Conservation (phyloP, 1,284 basidiomycete genomes). For the Anthracocystis panici-leucophaei region DNA sequence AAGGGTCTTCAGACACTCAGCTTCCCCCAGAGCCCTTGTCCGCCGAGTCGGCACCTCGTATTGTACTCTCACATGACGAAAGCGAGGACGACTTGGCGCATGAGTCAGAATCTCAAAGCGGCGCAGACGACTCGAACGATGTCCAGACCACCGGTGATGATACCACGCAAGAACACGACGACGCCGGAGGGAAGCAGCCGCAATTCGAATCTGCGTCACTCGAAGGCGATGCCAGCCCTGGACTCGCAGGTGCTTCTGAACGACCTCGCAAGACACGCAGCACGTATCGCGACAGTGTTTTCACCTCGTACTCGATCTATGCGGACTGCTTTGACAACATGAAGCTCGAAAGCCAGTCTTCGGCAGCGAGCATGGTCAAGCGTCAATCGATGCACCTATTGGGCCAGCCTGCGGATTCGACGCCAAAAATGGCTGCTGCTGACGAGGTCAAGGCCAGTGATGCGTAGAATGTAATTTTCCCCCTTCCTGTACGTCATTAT, state of each 20-base stretch:
- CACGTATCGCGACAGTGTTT: constrained; percentile 51
- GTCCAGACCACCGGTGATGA: constrained; percentile 1
- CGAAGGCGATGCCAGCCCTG: constrained; percentile 1
- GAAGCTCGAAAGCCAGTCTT: constrained; percentile 49
- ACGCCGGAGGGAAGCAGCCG: background rate
- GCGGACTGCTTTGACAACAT: constrained; percentile 54
- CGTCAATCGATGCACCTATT: constrained; percentile 38
- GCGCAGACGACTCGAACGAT: constrained; percentile 26
- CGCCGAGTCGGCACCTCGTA: constrained; percentile 21
- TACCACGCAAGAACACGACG: constrained; percentile 1
- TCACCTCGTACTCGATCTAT: constrained; percentile 56
- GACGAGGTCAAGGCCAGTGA: constrained; percentile 8
- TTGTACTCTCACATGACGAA: constrained; percentile 27
- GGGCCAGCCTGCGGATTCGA: constrained; percentile 8
- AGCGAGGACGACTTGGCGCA: constrained; percentile 17
- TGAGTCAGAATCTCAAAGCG: constrained; percentile 16
- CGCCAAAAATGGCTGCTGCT: background rate
- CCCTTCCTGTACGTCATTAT: constrained; percentile 2
- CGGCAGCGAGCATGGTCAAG: constrained; percentile 51
- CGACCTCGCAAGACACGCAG: constrained; percentile 30
- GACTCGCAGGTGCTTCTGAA: constrained; percentile 13
- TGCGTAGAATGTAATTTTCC: background rate
- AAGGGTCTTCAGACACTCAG: background rate
- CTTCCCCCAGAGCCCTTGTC: constrained; percentile 9
- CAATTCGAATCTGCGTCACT: background rate